Evolutionary conservation across 805 yeast species (phyloP), one percentile per base, ranked within the genome.

Genomic region (Barnettozyma sucrosica): DNA sequence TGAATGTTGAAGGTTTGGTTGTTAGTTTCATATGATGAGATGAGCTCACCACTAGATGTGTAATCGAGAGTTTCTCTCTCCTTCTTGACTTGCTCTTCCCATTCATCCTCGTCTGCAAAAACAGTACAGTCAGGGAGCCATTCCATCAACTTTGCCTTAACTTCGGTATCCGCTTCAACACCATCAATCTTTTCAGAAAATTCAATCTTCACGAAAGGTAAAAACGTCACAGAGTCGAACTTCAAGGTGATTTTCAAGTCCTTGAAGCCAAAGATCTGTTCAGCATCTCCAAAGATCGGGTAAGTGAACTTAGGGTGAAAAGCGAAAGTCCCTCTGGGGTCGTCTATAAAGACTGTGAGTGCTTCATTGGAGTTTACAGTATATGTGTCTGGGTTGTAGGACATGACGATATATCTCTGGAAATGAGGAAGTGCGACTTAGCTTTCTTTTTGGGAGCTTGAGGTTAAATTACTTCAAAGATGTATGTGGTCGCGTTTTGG

Each of bases 211-310:
- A 89, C 66, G 45, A 85, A 79, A 10, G 97, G 95, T 38, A 76
- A 71, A 61, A 90, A 77, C 0, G 93, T 83, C 41, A 73, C 68
- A 34, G 85, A 77, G 61, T 90, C 96, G 63, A 87, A 87, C 16
- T 84, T 80, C 34, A 84, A 62, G 54, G 79, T 76, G 32, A 93
- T 79, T 28, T 71, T 71, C 33, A 90, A 69, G 55, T 79, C 84
- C 54, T 82, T 75, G 63, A 79, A 93, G 2, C 99, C 99, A 59
- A 82, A 88, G 1, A 93, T 81, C 46, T 82, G 82, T 61, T 93
- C 99, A 2, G 89, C 76, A 42, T 89, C 96, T 6, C 98, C 98
- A 71, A 80, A 93, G 10, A 93, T 84, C 2, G 97, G 96, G 64
- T 93, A 93, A 1, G 98, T 92, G 67, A 88, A 89, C 13, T 69